Evolutionary conservation across 2,329 filamentous ascomycete species (phyloP), one percentile per base, ranked within the genome.

Genomic region (Aureobasidium melanogenum): DNA sequence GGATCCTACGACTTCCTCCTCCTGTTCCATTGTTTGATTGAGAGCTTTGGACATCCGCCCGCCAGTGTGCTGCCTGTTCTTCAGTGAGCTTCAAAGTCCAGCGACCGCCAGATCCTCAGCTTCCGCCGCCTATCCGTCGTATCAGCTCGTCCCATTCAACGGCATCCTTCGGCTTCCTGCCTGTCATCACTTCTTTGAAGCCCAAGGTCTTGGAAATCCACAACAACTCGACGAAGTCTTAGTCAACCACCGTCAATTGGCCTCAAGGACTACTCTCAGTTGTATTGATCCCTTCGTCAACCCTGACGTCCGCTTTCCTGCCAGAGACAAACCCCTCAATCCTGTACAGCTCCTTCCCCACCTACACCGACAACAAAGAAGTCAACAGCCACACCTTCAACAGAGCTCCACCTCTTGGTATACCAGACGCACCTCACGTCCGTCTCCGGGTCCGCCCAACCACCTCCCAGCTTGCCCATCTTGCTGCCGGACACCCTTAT

Each of bases 121-220:
- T 59, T 38, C 55, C 44, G 56, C 34, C 24, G 56, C 17, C 44
- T 30, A n/a, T n/a, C 28, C 52, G 44, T 24, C 56, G 39, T 50
- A 47, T 41, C 44, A 39, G 56, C 26, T 50, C 41, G 39, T 58
- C 41, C 22, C 54, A 36, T 19, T 8, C 44, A 59, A 50, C 56
- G 56, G 56, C 56, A 50, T 50, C 56, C 34, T 8, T 48, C 56
- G 56, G 56, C 44, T 59, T 50, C 32, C 36, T 50, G 56, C 44
- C 44, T 59, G 44, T 59, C 56, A 59, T 24, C 44, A 39, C 17
- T 30, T 43, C 12, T 48, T n/a, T 17, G 32, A 48, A 44, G 52
- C 51, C 38, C n/a, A 15, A 26, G 24, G 17, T 9, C 17, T 17
- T 34, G 32, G 32, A 58, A 28, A 17, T 8, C n/a, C 41, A 46